These are phyloP conservation scores for Eragrostis nindensis DNA, from an alignment of 176 grass and related monocot genomes.

Conservation along the genomic window DNA sequence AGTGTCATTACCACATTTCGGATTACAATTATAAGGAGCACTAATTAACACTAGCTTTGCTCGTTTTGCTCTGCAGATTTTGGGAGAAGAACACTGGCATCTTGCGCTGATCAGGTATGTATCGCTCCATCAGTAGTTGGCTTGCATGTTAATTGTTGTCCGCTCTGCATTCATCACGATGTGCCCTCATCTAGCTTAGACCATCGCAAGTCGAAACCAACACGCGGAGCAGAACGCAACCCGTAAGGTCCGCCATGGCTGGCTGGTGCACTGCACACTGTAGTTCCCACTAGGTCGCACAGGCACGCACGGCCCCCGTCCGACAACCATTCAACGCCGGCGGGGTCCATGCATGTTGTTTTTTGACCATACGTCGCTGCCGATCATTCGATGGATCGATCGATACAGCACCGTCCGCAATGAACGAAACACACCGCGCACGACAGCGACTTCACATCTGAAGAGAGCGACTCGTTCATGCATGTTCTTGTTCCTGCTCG, in stretches of 20 bases:
- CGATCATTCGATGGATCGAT: not conserved
- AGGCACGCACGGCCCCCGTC: conserved; percentile 9
- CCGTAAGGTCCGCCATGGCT: conserved; percentile 24
- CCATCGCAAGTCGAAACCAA: not conserved
- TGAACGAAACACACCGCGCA: not conserved
- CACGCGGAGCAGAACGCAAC: not conserved
- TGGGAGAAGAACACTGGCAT: conserved; percentile 4
- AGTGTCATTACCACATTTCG: no score
- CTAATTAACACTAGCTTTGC: not conserved
- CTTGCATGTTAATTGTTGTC: no score
- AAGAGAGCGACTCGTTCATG: not conserved
- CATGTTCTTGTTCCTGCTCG: not conserved
- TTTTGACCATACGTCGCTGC: conserved; percentile 45
- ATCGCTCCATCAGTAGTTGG: no score
- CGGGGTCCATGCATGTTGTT: conserved; percentile 14
- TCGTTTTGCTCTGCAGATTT: conserved; percentile 35
- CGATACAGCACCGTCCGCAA: not conserved
- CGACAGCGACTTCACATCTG: conserved; percentile 10
- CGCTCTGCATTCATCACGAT: not conserved
- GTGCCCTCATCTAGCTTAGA: not conserved
- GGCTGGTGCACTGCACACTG: conserved; percentile 23
- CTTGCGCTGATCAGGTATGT: conserved; percentile 47
- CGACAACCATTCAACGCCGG: conserved; percentile 47
- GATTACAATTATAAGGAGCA: not conserved
- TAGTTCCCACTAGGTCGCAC: conserved; percentile 11